Evolutionary conservation across 345 rosid species (phyloP).

Genomic region (Cochlearia excelsa): DNA sequence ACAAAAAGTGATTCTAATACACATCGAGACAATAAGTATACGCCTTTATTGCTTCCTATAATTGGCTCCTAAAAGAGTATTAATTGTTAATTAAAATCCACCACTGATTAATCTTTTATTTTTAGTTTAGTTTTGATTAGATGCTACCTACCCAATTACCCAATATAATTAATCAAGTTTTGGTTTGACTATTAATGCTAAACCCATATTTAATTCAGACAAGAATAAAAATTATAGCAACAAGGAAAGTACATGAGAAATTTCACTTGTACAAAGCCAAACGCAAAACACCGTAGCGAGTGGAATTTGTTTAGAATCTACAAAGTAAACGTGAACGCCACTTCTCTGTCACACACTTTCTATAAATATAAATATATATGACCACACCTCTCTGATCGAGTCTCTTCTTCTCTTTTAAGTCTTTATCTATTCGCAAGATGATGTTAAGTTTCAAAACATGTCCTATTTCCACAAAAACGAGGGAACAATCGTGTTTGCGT

Average conservation of each 20-base stretch:
- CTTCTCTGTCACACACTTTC: conserved; percentile 7
- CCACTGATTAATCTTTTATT: too few relatives aligned
- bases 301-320: conserved; percentile 13
- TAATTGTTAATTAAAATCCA: too few relatives aligned
- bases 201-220: background rate
- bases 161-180: too few relatives aligned
- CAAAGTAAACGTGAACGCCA: conserved; percentile 31
- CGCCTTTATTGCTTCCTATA: too few relatives aligned
- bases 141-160: too few relatives aligned
- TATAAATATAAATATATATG: background rate
- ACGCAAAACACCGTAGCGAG: conserved; percentile 12
- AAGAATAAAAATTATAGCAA: conserved; percentile 12
- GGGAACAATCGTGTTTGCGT: conserved; percentile 23
- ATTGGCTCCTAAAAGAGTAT: too few relatives aligned
- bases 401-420: conserved; percentile 2
- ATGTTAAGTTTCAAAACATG: conserved; percentile 18
- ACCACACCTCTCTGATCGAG: conserved; percentile 4
- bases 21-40: too few relatives aligned
- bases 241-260: conserved; percentile 22
- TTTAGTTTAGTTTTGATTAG: too few relatives aligned
- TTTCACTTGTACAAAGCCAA: conserved; percentile 14
- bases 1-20: too few relatives aligned
- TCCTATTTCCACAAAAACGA: conserved; percentile 21
- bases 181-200: too few relatives aligned
- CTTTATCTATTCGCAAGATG: conserved; percentile 14